These are phyloP conservation scores for Globisporangium recalcitrans DNA, from an alignment of 352 stramenopile genomes.

Conservation along the genomic window DNA sequence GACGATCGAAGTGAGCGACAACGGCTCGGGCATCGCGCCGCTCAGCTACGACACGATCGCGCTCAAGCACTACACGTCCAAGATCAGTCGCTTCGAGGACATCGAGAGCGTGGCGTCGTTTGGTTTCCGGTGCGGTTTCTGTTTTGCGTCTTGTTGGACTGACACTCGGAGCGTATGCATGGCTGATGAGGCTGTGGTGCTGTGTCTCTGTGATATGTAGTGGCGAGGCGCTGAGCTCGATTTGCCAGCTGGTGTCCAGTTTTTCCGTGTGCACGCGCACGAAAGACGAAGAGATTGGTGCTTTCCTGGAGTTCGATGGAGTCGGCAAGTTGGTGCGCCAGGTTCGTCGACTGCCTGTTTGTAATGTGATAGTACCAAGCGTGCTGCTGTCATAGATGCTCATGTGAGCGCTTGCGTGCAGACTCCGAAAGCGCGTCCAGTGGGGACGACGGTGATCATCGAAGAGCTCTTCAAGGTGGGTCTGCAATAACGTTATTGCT, in stretches of 20 bases:
- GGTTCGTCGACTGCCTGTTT: background rate
- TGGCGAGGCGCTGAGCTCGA: slow-evolving; percentile 94
- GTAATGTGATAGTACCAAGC: background rate
- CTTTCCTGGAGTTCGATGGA: slow-evolving; percentile 79
- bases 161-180: background rate
- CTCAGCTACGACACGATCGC: slow-evolving; percentile 79
- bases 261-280: slow-evolving; percentile 90
- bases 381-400: background rate
- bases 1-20: slow-evolving; percentile 94
- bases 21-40: slow-evolving; percentile 86
- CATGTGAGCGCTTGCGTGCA: background rate
- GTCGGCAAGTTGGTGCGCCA: slow-evolving; percentile 52
- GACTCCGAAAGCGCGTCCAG: slow-evolving; percentile 53
- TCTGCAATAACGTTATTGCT: background rate
- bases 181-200: background rate
- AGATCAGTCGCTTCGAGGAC: slow-evolving; percentile 94
- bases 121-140: slow-evolving; percentile 85
- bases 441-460: slow-evolving; percentile 93
- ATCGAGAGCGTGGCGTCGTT: slow-evolving; percentile 87
- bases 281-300: slow-evolving; percentile 59
- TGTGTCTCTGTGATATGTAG: slow-evolving; percentile 23
- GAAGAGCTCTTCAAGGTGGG: slow-evolving; percentile 87
- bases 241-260: slow-evolving; percentile 86
- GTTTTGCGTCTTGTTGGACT: background rate
- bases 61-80: slow-evolving; percentile 94